Evolutionary conservation across 164 flowering plant species (phyloP).

Genomic region (Houttuynia cordata): DNA sequence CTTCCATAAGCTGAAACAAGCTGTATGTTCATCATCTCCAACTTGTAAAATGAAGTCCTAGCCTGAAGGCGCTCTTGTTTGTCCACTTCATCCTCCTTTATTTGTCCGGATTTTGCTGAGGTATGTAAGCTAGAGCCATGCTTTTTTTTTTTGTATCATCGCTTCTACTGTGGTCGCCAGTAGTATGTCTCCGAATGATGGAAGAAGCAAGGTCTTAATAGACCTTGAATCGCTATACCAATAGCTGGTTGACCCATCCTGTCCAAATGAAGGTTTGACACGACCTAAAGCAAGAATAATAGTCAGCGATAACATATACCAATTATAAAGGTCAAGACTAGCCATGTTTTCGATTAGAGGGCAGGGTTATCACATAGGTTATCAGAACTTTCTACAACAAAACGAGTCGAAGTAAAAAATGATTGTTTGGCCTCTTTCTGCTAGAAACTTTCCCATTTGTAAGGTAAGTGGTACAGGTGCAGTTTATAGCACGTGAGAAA

Average conservation of each 20-base stretch:
- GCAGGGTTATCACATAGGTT: too few relatives aligned
- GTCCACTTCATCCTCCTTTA: slow-evolving; percentile 31
- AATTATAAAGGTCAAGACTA: not conserved
- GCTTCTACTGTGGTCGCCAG: slow-evolving; percentile 17
- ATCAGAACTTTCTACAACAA: too few relatives aligned
- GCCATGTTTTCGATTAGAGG: too few relatives aligned
- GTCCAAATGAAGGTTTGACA: slow-evolving; percentile 55
- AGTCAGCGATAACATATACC: not conserved
- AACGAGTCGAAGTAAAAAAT: too few relatives aligned
- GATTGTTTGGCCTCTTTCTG: too few relatives aligned
- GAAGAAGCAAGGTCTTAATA: slow-evolving; percentile 63
- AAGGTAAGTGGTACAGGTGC: too few relatives aligned
- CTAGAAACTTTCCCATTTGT: too few relatives aligned
- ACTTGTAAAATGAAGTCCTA: slow-evolving; percentile 66
- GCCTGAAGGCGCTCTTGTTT: slow-evolving; percentile 27
- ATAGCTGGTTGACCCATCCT: slow-evolving; percentile 70
- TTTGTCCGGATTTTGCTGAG: slow-evolving; percentile 28
- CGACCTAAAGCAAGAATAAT: slow-evolving; percentile 28
- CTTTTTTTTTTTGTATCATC: slow-evolving; percentile 16
- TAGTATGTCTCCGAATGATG: slow-evolving; percentile 38
- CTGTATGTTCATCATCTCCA: slow-evolving; percentile 73
- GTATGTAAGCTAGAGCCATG: slow-evolving; percentile 5
- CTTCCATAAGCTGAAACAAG: slow-evolving; percentile 55
- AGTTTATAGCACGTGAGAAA: too few relatives aligned
- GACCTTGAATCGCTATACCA: slow-evolving; percentile 70